Evolutionary conservation across 345 rosid species (phyloP), one percentile per base, ranked within the genome.

Genomic region (Tarenaya hassleriana): DNA sequence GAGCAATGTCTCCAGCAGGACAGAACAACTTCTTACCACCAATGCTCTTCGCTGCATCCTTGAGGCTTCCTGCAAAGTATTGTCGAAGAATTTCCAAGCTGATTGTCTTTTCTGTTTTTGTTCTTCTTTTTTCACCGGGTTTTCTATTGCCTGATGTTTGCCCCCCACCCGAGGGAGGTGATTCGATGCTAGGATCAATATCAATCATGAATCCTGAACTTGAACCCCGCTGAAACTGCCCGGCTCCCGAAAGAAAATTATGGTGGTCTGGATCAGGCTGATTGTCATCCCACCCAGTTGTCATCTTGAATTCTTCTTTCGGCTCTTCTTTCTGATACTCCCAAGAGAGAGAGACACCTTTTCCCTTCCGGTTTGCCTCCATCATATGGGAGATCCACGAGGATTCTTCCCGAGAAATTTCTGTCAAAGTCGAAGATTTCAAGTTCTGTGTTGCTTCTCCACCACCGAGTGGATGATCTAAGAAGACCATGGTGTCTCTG

Each of bases 41-140:
- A 65, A 91, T 77, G 58, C 82, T 84, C 70, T 84, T 86, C 41
- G 96, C 98, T 52, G 96, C 98, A 75, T 91, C 96, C 63, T 86
- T 84, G 48, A 91, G 98, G 74, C 96, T 91, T 63, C 98, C 98
- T 0, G 96, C 83, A 46, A 86, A 91, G 70, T 91, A 68, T 27
- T 86, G 96, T 50, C 75, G 80, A 46, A 91, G 98, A 60, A 78
- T 87, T 15, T 86, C 69, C 71, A 91, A 77, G 71, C 91, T 82
- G 70, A 90, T 84, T 18, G 79, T 76, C 79, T 84, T 90, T 79
- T 86, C 98, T 19, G 77, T 54, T 78, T 80, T 91, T 44, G 83
- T 58, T 52, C 82, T 75, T 69, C 78, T 78, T 75, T 71, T 86
- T 46, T 75, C 83, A 24, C 79, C 86, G 1, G 64, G 33, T 71